phyloP scores from a whole-genome alignment of 2,329 filamentous ascomycete genomes.

The Epichloe aotearoae region DNA sequence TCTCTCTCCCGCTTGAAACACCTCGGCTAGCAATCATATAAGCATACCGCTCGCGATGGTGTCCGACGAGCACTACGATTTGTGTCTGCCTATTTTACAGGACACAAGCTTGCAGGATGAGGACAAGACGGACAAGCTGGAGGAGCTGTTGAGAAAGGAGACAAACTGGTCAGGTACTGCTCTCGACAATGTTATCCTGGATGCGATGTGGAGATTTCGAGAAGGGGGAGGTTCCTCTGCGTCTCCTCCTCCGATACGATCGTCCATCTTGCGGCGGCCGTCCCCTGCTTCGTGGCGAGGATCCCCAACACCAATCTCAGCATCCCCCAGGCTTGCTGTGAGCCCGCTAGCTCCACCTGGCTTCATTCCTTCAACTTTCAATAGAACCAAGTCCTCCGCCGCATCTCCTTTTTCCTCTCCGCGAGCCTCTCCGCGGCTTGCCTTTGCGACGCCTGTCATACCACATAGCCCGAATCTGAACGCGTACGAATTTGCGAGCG shows the following conservation, averaged over 20 bases:
- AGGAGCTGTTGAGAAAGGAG: constrained; percentile 70
- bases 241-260: constrained; percentile 74
- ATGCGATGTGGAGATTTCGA: constrained; percentile 78
- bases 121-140: constrained; percentile 84
- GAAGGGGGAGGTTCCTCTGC: constrained; percentile 51
- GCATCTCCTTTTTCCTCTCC: constrained; percentile 91
- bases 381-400: constrained; percentile 60
- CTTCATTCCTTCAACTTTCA: constrained; percentile 64
- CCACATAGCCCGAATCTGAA: constrained; percentile 90
- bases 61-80: constrained; percentile 82
- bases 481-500: constrained; percentile 84
- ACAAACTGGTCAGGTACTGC: constrained; percentile 61
- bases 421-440: constrained; percentile 79
- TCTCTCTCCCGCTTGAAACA: neutral
- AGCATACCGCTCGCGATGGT: constrained; percentile 49
- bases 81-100: constrained; percentile 79
- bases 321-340: constrained; percentile 64
- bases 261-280: constrained; percentile 77
- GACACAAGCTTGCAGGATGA: constrained; percentile 77
- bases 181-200: constrained; percentile 81
- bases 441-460: constrained; percentile 77
- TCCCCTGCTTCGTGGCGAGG: constrained; percentile 92
- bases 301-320: constrained; percentile 65
- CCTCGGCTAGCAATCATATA: neutral
- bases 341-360: constrained; percentile 77